Conservation (phyloP, 495 filamentous ascomycete species). For the Podospora pseudopauciseta region DNA sequence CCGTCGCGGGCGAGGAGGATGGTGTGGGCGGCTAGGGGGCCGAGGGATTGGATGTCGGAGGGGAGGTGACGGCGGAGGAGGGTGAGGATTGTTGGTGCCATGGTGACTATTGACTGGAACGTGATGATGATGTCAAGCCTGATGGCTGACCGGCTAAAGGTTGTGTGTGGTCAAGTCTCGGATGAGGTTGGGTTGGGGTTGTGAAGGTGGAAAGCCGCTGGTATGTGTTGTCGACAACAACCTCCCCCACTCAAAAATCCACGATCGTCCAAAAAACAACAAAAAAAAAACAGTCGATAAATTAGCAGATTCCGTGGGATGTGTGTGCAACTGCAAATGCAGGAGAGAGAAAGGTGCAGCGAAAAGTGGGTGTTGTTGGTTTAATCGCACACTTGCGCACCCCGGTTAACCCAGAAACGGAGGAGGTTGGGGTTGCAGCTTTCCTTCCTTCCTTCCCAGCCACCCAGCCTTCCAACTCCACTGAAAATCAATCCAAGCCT, state of each 20-base stretch:
- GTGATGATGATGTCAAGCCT: conserved; percentile 4
- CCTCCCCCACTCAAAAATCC: not conserved
- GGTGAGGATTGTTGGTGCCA: conserved; percentile 33
- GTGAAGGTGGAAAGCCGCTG: not conserved
- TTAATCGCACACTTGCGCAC: not conserved
- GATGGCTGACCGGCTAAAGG: not conserved
- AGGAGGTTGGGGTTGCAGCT: not conserved
- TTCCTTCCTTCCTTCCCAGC: not conserved
- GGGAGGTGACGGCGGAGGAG: conserved; percentile 16
- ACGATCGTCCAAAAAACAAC: not conserved
- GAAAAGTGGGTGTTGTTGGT: conserved; percentile 16
- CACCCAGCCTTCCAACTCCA: not conserved
- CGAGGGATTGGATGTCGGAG: conserved; percentile 30
- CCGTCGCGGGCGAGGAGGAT: conserved; percentile 39
- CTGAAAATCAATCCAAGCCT: not conserved
- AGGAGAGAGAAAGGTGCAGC: not conserved
- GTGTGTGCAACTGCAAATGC: not conserved
- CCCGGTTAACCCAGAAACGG: conserved; percentile 34
- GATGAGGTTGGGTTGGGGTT: not conserved
- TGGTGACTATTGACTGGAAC: conserved; percentile 19
- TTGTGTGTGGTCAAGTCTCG: not conserved
- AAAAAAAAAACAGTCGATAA: not conserved
- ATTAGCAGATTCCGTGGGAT: not conserved
- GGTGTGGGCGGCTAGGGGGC: conserved; percentile 40
- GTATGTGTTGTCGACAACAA: not conserved